Evolutionary conservation across 2,329 filamentous ascomycete species (phyloP).

Genomic region (Grosmannia penicillata): DNA sequence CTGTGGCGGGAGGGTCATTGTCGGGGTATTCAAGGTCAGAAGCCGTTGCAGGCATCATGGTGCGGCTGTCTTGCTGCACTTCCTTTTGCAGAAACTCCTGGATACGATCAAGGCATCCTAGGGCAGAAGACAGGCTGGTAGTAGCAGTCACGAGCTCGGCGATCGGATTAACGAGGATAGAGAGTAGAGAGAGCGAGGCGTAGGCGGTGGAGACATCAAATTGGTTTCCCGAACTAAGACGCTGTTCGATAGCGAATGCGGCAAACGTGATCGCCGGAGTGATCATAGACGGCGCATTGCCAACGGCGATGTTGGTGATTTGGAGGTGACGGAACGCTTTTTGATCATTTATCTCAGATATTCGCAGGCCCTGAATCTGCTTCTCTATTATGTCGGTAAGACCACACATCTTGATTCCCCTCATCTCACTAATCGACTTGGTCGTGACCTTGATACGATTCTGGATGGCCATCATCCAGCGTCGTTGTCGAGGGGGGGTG

Average conservation of each 20-base stretch:
- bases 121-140: background rate
- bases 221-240: background rate
- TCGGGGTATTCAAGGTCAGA: background rate
- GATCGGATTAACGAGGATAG: constrained; percentile 3
- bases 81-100: background rate
- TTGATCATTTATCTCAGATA: background rate
- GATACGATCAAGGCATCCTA: background rate
- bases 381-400: constrained; percentile 21
- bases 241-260: background rate
- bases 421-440: constrained; percentile 32
- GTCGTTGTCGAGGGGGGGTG: background rate
- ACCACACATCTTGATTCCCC: constrained; percentile 34
- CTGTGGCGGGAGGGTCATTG: background rate
- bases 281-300: background rate
- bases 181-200: constrained; percentile 1
- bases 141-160: background rate
- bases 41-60: background rate
- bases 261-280: constrained; percentile 1
- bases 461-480: constrained; percentile 35
- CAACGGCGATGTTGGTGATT: constrained; percentile 1
- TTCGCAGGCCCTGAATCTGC: background rate
- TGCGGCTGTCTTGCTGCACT: background rate
- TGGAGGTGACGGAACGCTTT: background rate
- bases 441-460: constrained; percentile 30
- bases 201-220: constrained; percentile 1